Conservation (phyloP, 345 rosid genomes). For the Chamaenerion angustifolium region DNA sequence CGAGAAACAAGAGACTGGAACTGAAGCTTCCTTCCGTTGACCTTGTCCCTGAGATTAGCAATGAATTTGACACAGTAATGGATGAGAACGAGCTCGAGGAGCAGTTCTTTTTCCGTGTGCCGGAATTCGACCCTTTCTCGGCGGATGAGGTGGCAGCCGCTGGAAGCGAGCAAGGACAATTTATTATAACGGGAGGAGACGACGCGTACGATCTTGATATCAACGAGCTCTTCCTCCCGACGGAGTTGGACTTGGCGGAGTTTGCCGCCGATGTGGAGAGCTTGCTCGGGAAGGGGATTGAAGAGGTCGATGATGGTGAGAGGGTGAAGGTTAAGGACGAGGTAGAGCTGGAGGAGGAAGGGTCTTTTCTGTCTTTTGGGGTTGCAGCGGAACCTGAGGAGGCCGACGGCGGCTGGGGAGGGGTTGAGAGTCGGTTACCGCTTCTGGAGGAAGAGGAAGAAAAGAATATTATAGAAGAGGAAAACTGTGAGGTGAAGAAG, state of each 20-base stretch:
- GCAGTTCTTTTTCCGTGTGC: conserved; percentile 68
- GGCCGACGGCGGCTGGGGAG: conserved; percentile 9
- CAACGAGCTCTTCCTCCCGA: conserved; percentile 45
- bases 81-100: conserved; percentile 41
- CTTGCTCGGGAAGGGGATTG: conserved; percentile 42
- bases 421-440: conserved; percentile 4
- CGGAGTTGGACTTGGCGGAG: conserved; percentile 70
- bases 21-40: conserved; percentile 2
- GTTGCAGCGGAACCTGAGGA: conserved; percentile 10
- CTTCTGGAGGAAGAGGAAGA: neutral
- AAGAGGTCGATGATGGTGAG: neutral
- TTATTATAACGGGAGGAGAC: neutral
- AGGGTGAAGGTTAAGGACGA: conserved; percentile 34
- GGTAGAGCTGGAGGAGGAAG: neutral
- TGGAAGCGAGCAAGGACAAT: conserved; percentile 2
- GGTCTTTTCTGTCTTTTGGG: neutral
- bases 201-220: conserved; percentile 2
- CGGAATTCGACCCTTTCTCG: conserved; percentile 41
- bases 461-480: neutral
- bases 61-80: conserved; percentile 27
- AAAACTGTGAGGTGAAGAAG: conserved; percentile 13
- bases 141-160: conserved; percentile 26
- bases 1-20: conserved; percentile 23
- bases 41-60: conserved; percentile 47
- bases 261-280: conserved; percentile 80